Evolutionary conservation across 305 asterid genomes (phyloP), one percentile per base, ranked within the genome.

Genomic region (Striga hermonthica): DNA sequence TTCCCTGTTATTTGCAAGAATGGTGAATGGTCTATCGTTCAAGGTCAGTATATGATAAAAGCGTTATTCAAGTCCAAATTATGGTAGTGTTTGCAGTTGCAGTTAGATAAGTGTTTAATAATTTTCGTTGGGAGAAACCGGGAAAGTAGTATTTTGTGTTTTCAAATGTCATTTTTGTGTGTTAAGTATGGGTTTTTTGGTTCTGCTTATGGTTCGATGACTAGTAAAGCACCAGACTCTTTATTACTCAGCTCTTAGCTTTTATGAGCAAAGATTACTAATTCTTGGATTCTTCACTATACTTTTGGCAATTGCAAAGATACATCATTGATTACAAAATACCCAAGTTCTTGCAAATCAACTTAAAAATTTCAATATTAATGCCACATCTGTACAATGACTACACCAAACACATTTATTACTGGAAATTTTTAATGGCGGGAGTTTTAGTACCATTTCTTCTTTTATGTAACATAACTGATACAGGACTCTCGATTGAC

Each of bases 1-100:
- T 7, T 4, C 22, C 39, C 16, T 14, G 1, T 14, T 38, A 1
- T 13, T 15, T 11, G 14, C 4, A 54, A 41, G 39, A 86, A 92
- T 65, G 98, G 97, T 69, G 96, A 87, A 77, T 92, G 98, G 98
- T 72, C 82, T 10, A 87, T 92, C 63, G 98, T 92, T 60, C 95
- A 92, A 86, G 98, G 96, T 89, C 66, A 74, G 82, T 58, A 64
- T 16, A 37, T 38, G 39, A 9, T 47, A 55, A 35, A 28, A 45
- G 7, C 37, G 13, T 48, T n/a, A 12, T 28, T 57, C 31, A 22
- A 22, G 54, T 31, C 54, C 14, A 38, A 4, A 40, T 64, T 7
- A 52, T 34, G 54, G 9, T 44, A 47, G 54, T n/a, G 54, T 47
- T 47, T n/a, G 16, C 8, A 47, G n/a, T 44, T 10, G n/a, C 49